Evolutionary conservation across 257 asterid genomes (phyloP).

Genomic region (Scutellaria barbata): DNA sequence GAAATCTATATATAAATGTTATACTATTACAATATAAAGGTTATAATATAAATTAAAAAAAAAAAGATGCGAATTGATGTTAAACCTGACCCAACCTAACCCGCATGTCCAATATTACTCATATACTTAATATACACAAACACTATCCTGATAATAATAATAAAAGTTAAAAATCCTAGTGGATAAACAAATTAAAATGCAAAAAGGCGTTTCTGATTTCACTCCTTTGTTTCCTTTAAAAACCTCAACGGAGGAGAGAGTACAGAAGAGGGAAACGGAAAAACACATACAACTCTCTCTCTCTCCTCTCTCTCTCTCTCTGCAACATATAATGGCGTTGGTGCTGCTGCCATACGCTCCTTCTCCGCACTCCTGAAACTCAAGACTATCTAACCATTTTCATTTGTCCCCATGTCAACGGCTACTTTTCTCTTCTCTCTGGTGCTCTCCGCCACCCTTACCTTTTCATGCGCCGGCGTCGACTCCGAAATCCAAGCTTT

Average conservation of each 20-base stretch:
- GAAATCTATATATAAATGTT: too few relatives aligned
- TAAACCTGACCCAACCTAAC: too few relatives aligned
- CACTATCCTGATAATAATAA: too few relatives aligned
- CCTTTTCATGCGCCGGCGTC: conserved; percentile 49
- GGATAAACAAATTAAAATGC: conserved; percentile 12
- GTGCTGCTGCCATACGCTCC: conserved; percentile 26
- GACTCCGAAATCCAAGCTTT: conserved; percentile 56
- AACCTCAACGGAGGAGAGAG: not conserved
- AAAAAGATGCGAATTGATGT: too few relatives aligned
- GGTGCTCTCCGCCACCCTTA: conserved; percentile 50
- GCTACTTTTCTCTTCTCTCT: conserved; percentile 41
- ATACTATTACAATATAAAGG: too few relatives aligned
- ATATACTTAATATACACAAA: too few relatives aligned
- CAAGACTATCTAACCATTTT: not conserved
- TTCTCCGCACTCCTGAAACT: not conserved
- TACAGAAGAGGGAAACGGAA: not conserved
- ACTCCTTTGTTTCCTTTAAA: not conserved
- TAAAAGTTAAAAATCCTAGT: not conserved
- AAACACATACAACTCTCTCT: not conserved
- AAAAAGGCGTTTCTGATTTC: conserved; percentile 27
- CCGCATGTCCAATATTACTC: too few relatives aligned
- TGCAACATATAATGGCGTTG: conserved; percentile 26
- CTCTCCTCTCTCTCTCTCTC: not conserved
- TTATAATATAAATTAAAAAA: too few relatives aligned
- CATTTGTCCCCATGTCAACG: conserved; percentile 47